Base-by-base conservation (phyloP, 352 stramenopile species). In the Thalassiosira hispida region DNA sequence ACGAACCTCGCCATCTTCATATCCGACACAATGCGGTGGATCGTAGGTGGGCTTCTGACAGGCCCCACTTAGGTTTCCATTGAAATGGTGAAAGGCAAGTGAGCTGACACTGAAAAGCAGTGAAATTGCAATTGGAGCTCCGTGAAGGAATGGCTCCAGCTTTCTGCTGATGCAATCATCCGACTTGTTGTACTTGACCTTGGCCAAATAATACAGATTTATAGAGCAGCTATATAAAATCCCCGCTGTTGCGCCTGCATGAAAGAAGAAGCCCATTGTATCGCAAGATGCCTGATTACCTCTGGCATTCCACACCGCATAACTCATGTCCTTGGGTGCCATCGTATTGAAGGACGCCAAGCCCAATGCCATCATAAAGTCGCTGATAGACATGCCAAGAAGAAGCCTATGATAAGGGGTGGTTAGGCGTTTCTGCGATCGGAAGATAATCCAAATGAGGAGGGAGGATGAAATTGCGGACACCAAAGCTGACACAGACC, bases 271-370 rank as follows among this genome's bases (percentile, higher is more conserved):
- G 16, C 66, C 66, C 20, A 49, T 11, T 35, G 52, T 40, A 38
- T 23, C 59, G 18, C 66, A 74, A 0, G 35, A 60, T 29, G 51
- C 29, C 29, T 66, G 35, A 35, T 66, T 74, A 4, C 66, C 66
- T 33, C 22, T 23, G 22, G 53, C 66, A 56, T 74, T 74, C 66
- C 66, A 74, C 18, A 66, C 66, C 22, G 20, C n/a, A 22, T 74
- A 74, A 11, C 12, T 16, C 3, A 57, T 12, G 14, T 74, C 66
- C 29, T 1, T 60, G n/a, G 66, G 66, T 46, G 52, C 9, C 18
- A 20, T 59, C 1, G 14, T 8, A 14, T 57, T 59, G 29, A 74
- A 74, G 11, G 22, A 20, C 7, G 53, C 66, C 18, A 42, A 16
- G 31, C 52, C 49, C 35, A 66, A 47, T 31, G 66, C 66, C 9